Conservation (phyloP, 2,329 filamentous ascomycete species). For the Trichoderma gracile region DNA sequence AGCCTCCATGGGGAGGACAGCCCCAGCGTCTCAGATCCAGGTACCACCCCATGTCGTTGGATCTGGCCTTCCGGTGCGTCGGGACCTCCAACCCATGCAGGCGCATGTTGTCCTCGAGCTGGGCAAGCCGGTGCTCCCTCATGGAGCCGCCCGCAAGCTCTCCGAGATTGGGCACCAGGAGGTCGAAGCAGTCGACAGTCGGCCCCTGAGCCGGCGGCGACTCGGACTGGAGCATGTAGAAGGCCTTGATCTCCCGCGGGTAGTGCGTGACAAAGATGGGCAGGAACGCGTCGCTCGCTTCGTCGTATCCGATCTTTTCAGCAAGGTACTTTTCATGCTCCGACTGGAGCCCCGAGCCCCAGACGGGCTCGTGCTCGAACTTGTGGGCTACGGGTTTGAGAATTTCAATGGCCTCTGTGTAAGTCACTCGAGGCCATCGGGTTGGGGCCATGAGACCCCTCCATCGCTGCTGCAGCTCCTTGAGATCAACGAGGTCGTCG, state of each 20-base stretch:
- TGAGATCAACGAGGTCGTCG: constrained; percentile 45
- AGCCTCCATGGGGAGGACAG: constrained; percentile 88
- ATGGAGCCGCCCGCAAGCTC: constrained; percentile 88
- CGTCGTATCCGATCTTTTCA: constrained; percentile 56
- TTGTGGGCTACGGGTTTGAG: constrained; percentile 60
- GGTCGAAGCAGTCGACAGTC: constrained; percentile 88
- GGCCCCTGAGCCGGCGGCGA: constrained; percentile 35
- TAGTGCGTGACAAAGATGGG: constrained; percentile 95
- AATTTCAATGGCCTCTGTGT: constrained; percentile 71
- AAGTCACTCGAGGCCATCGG: constrained; percentile 79
- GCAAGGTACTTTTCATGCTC: constrained; percentile 94
- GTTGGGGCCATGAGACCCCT: constrained; percentile 56
- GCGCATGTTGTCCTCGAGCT: constrained; percentile 70
- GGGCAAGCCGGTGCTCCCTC: constrained; percentile 74
- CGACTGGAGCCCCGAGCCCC: constrained; percentile 75
- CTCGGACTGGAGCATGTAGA: constrained; percentile 61
- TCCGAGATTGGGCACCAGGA: constrained; percentile 80
- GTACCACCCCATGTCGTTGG: constrained; percentile 71
- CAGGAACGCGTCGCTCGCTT: constrained; percentile 48
- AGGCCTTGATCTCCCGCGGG: constrained; percentile 84
- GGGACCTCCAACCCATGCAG: constrained; percentile 60
- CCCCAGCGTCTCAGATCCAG: constrained; percentile 85
- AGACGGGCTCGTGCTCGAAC: constrained; percentile 70
- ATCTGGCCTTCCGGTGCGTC: constrained; percentile 34
- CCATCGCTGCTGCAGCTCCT: constrained; percentile 69